Conservation (phyloP, 805 yeast genomes). For the Teunomyces kruisii region DNA sequence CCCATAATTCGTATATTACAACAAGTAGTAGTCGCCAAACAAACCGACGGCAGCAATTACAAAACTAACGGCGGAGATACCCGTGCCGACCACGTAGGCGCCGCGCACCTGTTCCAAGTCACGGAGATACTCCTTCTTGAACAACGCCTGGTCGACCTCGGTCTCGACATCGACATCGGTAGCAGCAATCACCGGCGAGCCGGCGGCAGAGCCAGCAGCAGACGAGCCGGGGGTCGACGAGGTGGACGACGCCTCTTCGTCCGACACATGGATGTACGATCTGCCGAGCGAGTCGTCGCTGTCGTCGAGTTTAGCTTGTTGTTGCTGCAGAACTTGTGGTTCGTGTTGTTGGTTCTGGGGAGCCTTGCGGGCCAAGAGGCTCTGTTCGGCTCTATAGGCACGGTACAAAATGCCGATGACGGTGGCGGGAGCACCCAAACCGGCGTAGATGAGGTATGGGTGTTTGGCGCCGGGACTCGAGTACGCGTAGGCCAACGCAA, state of each 20-base stretch:
- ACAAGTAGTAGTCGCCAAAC: constrained; percentile 47
- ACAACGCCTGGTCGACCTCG: constrained; percentile 44
- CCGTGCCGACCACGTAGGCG: constrained; percentile 41
- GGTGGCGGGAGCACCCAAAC: constrained; percentile 52
- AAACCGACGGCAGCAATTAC: constrained; percentile 54
- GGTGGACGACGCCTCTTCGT: constrained; percentile 30
- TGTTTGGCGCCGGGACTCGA: constrained; percentile 61
- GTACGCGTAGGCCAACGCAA: constrained; percentile 53
- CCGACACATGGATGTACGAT: constrained; percentile 45
- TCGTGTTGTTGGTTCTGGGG: not conserved
- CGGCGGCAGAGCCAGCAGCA: constrained; percentile 24
- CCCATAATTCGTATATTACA: not conserved
- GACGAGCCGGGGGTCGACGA: constrained; percentile 29
- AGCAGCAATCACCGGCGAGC: constrained; percentile 19
- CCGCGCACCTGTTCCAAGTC: constrained; percentile 29
- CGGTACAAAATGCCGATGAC: constrained; percentile 19
- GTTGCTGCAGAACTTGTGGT: not conserved
- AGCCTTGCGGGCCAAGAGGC: constrained; percentile 9
- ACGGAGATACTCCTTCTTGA: constrained; percentile 31
- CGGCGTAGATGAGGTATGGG: constrained; percentile 70
- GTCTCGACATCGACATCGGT: constrained; percentile 32
- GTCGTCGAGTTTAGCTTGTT: constrained; percentile 6
- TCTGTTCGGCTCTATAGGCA: constrained; percentile 16
- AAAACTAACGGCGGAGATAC: constrained; percentile 46
- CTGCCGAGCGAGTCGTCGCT: constrained; percentile 33